Percentiles rank a stretch among this genome's conserved stretches.
phyloP scores from a whole-genome alignment of 2,329 filamentous ascomycete genomes.

The Nemania sp. region DNA sequence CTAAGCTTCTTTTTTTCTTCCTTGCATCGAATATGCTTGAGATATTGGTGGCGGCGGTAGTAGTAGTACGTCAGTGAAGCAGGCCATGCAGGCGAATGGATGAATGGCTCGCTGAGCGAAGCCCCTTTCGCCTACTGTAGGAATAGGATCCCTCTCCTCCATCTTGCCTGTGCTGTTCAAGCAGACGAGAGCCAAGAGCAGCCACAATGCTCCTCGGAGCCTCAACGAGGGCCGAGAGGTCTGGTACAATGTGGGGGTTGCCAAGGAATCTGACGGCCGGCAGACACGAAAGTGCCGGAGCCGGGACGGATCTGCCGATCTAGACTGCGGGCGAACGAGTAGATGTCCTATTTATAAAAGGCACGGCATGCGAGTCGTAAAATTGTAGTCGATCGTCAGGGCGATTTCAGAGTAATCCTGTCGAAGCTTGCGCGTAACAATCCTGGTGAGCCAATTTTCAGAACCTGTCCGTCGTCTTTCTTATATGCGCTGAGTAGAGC shows the following conservation, averaged over 20 bases:
- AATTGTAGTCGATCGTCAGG: neutral
- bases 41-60: too few species aligned
- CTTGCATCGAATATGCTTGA: neutral
- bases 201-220: slow-evolving; percentile 2
- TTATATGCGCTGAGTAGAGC: too few species aligned
- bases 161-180: neutral
- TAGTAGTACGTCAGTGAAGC: neutral
- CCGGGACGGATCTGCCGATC: slow-evolving; percentile 16
- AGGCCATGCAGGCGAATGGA: neutral
- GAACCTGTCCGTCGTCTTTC: too few species aligned
- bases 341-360: slow-evolving; percentile 5
- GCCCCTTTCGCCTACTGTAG: neutral
- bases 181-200: neutral
- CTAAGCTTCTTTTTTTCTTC: neutral
- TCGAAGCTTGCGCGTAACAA: neutral
- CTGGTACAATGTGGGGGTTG: neutral
- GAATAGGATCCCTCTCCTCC: too few species aligned
- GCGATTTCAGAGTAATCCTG: neutral
- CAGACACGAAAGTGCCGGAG: neutral
- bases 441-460: too few species aligned
- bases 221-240: slow-evolving; percentile 11
- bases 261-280: neutral
- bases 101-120: neutral
- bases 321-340: too few species aligned
- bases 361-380: neutral